These are phyloP conservation scores for Simmondsia chinensis DNA, from an alignment of 148 eudicot genomes.

Conservation along the genomic window DNA sequence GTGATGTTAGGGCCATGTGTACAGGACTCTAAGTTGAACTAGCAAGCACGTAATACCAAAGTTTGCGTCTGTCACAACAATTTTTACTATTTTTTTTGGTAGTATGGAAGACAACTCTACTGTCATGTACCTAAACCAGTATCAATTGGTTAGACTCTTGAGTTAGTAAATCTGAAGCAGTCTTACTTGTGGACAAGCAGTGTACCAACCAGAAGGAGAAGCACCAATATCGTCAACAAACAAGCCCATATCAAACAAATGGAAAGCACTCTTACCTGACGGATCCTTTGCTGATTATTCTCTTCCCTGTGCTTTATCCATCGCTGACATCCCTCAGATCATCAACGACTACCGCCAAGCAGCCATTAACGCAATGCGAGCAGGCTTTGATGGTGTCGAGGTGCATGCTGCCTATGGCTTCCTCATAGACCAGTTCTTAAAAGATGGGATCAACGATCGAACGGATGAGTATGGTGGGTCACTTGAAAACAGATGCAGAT, in stretches of 20 bases:
- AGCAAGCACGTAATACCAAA: no score
- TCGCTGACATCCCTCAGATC: slow-evolving; percentile 36
- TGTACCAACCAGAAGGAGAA: slow-evolving; percentile 51
- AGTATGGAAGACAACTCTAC: no score
- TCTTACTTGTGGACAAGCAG: no score
- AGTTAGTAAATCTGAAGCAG: no score
- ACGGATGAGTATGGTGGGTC: slow-evolving; percentile 73
- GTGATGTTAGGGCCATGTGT: no score
- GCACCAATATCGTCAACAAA: slow-evolving; percentile 71
- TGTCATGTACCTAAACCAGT: no score
- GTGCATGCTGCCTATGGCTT: slow-evolving; percentile 76
- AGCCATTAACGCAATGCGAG: slow-evolving; percentile 72
- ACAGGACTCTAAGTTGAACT: no score
- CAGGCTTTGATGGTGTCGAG: slow-evolving; percentile 92
- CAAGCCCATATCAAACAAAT: slow-evolving; percentile 60
- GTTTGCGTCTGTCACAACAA: no score
- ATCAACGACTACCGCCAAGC: slow-evolving; percentile 62
- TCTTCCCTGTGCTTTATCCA: slow-evolving; percentile 40
- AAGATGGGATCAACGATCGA: slow-evolving; percentile 71
- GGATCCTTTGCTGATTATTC: slow-evolving; percentile 47
- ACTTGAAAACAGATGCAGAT: slow-evolving; percentile 58
- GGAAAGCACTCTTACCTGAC: slow-evolving; percentile 66
- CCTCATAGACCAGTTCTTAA: slow-evolving; percentile 83
- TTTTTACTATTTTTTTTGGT: no score
- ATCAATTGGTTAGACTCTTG: no score